Evolutionary conservation across 2,329 filamentous ascomycete species (phyloP).

Genomic region (Neobulgaria alba): DNA sequence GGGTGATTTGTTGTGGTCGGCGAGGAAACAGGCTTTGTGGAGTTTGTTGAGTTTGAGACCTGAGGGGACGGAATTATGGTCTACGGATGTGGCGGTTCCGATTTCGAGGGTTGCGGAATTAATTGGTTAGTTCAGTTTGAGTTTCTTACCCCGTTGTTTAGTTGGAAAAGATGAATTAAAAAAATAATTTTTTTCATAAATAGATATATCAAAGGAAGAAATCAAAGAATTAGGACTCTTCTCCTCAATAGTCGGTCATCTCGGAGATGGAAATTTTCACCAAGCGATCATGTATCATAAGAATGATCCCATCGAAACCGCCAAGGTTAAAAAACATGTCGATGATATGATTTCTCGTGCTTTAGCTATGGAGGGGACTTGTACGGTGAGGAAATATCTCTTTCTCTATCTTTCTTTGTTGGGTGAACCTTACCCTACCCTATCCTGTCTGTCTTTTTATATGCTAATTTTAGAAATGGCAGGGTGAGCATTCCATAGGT

Average conservation of each 20-base stretch:
- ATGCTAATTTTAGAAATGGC: neutral
- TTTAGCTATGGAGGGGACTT: constrained; percentile 86
- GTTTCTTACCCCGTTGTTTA: too few species aligned
- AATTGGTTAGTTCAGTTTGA: constrained; percentile 35
- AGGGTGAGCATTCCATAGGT: constrained; percentile 80
- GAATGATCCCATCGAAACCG: constrained; percentile 57
- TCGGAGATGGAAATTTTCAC: constrained; percentile 91
- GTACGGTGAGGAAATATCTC: constrained; percentile 45
- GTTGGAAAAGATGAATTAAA: too few species aligned
- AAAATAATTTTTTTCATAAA: neutral
- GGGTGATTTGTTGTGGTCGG: constrained; percentile 68
- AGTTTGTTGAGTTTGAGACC: constrained; percentile 63
- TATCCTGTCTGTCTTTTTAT: too few species aligned
- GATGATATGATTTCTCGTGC: constrained; percentile 81
- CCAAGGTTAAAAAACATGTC: constrained; percentile 68
- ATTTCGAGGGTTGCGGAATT: constrained; percentile 66
- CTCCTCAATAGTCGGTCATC: constrained; percentile 76
- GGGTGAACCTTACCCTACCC: neutral
- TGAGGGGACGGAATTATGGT: constrained; percentile 59
- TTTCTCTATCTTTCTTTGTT: constrained; percentile 1
- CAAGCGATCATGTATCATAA: constrained; percentile 82
- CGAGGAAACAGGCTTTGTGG: constrained; percentile 73
- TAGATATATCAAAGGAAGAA: constrained; percentile 73
- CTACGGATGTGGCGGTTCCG: constrained; percentile 75
- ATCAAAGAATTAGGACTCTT: constrained; percentile 62